Evolutionary conservation across 108 stramenopile genomes (phyloP), one percentile per base, ranked within the genome.

Genomic region (Skeletonema menzelii): DNA sequence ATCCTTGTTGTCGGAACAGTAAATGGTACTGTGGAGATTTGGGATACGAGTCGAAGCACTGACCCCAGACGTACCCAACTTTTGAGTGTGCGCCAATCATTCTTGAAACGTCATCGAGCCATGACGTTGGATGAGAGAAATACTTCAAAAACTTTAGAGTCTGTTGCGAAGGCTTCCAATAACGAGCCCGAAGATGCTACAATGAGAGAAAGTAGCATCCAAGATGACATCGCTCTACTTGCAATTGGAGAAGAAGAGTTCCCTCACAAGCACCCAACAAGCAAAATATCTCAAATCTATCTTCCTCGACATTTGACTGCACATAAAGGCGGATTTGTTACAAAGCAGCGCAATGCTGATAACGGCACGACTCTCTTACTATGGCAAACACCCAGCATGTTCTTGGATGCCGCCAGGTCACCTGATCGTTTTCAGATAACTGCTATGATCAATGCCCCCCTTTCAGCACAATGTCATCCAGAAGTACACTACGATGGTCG

Each of bases 401-500:
- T 63, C 15, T 65, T 53, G 22, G 72, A 37, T 8, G 11, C 22
- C 35, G 15, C 14, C 8, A 34, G 40, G 15, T 15, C 34, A 11
- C 31, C 11, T 27, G 69, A 81, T 35, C 57, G 47, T 6, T 88
- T 81, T 55, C 46, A 81, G 35, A 40, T 87, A 27, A 69, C 64
- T 26, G 74, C 88, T 5, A 69, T 83, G 67, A 86, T 91, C 22
- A 75, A 86, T 62, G 65, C 87, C 13, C 87, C 84, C 5, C 53
- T 91, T 10, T 88, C 86, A 28, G 24, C 83, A 10, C 78, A 64
- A 34, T 73, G 85, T 34, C 65, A 65, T 40, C 90, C 90, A 11
- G 69, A 65, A 34, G 75, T 91, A 5, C 56, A 65, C 20, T 91
- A 70, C 38, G 86, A 88, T 76, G 90, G 90, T 24, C 70, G 76